Evolutionary conservation across 345 rosid genomes (phyloP).

Genomic region (Murraya koenigii): DNA sequence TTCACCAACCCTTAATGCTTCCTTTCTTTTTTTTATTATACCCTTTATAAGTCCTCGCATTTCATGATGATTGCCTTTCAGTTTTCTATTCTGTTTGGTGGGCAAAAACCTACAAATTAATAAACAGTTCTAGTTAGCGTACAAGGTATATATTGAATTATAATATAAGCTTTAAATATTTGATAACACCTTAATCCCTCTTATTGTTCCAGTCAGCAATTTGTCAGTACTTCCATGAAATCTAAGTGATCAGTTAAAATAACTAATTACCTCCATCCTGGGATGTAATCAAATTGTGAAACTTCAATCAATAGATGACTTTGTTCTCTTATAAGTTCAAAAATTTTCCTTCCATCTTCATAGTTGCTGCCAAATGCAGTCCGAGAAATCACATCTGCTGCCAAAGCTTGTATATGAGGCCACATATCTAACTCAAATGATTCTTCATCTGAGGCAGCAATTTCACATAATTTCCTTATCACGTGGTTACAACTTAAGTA

Average conservation of each 20-base stretch:
- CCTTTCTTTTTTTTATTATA: conserved; percentile 38
- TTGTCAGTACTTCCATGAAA: neutral
- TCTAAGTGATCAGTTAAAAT: neutral
- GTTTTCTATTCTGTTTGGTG: conserved; percentile 35
- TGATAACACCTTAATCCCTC: no score
- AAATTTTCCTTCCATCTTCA: conserved; percentile 42
- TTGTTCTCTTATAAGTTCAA: conserved; percentile 32
- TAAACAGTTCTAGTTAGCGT: neutral
- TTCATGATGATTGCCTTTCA: conserved; percentile 35
- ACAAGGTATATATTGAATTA: no score
- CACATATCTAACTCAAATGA: neutral
- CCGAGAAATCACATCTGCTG: conserved; percentile 5
- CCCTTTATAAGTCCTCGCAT: conserved; percentile 23
- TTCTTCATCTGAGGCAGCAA: neutral
- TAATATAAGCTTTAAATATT: no score
- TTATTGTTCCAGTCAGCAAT: no score
- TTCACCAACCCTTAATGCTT: conserved; percentile 32
- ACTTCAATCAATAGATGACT: neutral
- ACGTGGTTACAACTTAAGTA: conserved; percentile 25
- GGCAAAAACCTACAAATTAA: conserved; percentile 39
- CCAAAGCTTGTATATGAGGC: neutral
- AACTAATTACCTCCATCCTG: conserved; percentile 42
- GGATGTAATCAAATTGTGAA: conserved; percentile 19
- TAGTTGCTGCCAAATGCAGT: conserved; percentile 50
- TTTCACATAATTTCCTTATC: conserved; percentile 13